Base-by-base conservation (phyloP, 306 rosid species). In the Lathyrus aphaca region DNA sequence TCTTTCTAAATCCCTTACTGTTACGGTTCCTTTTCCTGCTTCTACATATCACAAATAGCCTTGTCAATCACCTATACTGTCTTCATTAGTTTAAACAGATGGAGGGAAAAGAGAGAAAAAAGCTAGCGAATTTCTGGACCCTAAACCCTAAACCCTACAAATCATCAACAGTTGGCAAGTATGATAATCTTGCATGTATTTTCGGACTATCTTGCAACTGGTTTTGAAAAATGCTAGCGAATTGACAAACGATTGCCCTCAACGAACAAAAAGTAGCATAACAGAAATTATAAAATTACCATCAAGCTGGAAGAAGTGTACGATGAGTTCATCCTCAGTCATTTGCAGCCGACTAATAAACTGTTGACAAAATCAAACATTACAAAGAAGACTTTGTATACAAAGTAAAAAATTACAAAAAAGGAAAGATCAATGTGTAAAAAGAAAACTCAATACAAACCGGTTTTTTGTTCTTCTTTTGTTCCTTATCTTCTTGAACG, bases 261-360 rank as follows among this genome's bases (percentile, higher is more conserved):
- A 62, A 23, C 57, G 56, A 74, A 42, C 25, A 49, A 73, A 53
- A 63, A 67, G 11, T 62, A 73, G 67, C 15, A 64, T 61, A 43
- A 21, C 37, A 80, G 16, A 69, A 44, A 46, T 79, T 80, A 90
- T 88, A 89, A 66, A 55, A 60, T 81, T 88, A 94, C 98, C 98
- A 75, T 94, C 97, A 77, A 94, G 82, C 75, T 84, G 93, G 78
- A 74, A 94, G 82, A 86, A 94, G 76, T 94, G 87, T 56, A 80
- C 17, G 51, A 90, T 49, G 65, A 94, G 78, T 77, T 94, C 98
- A 77, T 90, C 97, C 73, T 94, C 96, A 0, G 88, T 87, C 90
- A 94, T 84, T 75, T 90, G 94, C 75, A 86, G 75, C 79, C 96
- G 91, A 84, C 95, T 86, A 25, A 84, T 14, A 77, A 84, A 85